Percentiles rank a stretch among this genome's conserved stretches.
Evolutionary conservation across 306 rosid genomes (phyloP).

Genomic region (Cucurbita maxima): DNA sequence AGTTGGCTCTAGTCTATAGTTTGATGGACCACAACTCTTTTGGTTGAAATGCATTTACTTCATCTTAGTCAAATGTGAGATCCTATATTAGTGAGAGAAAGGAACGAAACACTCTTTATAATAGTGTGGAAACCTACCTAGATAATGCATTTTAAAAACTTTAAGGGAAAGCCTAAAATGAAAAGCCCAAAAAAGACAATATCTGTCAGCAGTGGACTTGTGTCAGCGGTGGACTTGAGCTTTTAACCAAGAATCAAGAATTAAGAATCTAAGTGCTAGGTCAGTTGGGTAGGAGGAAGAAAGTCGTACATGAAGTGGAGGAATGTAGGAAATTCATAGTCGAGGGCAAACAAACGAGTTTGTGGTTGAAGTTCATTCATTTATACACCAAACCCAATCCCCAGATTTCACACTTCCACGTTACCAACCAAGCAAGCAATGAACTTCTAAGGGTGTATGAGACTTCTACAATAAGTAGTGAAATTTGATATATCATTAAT

Average conservation of each 20-base stretch:
- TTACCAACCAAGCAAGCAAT: not conserved
- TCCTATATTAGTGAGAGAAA: too few relatives aligned
- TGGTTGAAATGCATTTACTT: not conserved
- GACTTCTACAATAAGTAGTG: not conserved
- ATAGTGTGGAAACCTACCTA: too few relatives aligned
- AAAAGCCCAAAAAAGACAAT: too few relatives aligned
- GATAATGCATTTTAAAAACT: too few relatives aligned
- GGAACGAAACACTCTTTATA: too few relatives aligned
- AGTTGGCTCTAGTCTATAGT: not conserved
- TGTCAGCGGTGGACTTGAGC: too few relatives aligned
- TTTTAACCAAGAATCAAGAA: too few relatives aligned
- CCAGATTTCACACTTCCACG: not conserved
- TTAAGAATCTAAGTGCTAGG: too few relatives aligned
- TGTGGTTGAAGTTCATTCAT: not conserved
- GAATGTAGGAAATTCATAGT: not conserved
- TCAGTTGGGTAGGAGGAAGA: not conserved
- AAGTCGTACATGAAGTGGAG: not conserved
- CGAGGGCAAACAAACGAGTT: not conserved
- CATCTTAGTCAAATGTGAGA: not conserved
- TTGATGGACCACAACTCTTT: not conserved
- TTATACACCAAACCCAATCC: not conserved
- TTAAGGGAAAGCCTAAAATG: too few relatives aligned
- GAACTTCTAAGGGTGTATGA: not conserved
- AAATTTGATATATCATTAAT: not conserved
- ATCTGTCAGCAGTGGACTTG: too few relatives aligned